Percentiles rank a stretch among this genome's conserved stretches.
Evolutionary conservation across 805 yeast species (phyloP).

Genomic region (Ogataea polymorpha): DNA sequence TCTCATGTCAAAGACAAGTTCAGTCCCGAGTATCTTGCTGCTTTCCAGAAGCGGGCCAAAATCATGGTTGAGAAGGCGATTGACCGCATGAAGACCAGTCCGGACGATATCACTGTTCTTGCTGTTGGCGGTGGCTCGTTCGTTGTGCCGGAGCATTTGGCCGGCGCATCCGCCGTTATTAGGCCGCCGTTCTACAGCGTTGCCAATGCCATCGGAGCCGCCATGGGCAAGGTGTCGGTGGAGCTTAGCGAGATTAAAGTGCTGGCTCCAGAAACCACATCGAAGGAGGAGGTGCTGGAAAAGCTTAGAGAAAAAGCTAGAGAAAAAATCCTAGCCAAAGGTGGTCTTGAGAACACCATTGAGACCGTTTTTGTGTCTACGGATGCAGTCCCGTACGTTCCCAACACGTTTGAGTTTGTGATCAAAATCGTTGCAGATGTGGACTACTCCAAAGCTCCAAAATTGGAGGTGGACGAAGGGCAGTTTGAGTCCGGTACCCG

Average conservation of each 20-base stretch:
- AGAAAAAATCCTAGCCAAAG: constrained; percentile 23
- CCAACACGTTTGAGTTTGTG: constrained; percentile 33
- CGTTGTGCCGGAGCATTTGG: constrained; percentile 35
- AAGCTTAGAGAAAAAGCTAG: constrained; percentile 18
- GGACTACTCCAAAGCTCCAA: constrained; percentile 31
- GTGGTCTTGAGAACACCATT: constrained; percentile 28
- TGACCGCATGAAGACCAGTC: constrained; percentile 44
- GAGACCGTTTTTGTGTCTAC: constrained; percentile 25
- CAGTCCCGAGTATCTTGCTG: constrained; percentile 1
- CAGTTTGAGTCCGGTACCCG: constrained; percentile 8
- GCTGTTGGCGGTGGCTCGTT: constrained; percentile 52
- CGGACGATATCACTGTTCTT: constrained; percentile 40
- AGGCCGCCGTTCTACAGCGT: constrained; percentile 41
- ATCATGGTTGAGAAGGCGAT: constrained; percentile 37
- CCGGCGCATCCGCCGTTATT: constrained; percentile 42
- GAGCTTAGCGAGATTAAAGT: constrained; percentile 19
- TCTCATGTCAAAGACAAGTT: constrained; percentile 11
- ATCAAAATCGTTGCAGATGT: constrained; percentile 44
- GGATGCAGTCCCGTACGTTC: constrained; percentile 36
- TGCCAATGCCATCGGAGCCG: constrained; percentile 52
- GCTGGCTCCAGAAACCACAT: constrained; percentile 17
- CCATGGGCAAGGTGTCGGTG: constrained; percentile 42
- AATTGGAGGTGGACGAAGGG: background rate
- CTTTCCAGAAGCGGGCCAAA: constrained; percentile 15
- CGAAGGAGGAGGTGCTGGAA: constrained; percentile 23